Evolutionary conservation across 2,329 filamentous ascomycete species (phyloP).

Genomic region (Colletotrichum lentis): DNA sequence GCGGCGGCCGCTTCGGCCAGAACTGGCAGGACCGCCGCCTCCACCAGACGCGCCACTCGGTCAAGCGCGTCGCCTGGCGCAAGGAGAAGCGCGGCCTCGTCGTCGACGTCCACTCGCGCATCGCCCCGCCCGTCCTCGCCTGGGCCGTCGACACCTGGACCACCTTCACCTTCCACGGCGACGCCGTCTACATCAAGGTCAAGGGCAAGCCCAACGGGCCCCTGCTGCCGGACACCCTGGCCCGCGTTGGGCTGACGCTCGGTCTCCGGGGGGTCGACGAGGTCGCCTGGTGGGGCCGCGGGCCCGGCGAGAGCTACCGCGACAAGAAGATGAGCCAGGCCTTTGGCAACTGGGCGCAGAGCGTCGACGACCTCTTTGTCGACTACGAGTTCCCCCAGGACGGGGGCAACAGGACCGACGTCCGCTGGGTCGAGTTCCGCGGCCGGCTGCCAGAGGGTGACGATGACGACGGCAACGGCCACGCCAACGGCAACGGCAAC

Average conservation of each 20-base stretch:
- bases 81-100: slow-evolving; percentile 44
- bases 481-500: slow-evolving; percentile 39
- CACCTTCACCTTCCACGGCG: slow-evolving; percentile 63
- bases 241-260: slow-evolving; percentile 68
- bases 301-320: slow-evolving; percentile 70
- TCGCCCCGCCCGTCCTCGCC: slow-evolving; percentile 70
- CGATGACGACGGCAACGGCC: slow-evolving; percentile 18
- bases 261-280: slow-evolving; percentile 50
- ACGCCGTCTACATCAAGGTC: slow-evolving; percentile 59
- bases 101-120: slow-evolving; percentile 59
- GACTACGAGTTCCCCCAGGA: slow-evolving; percentile 76
- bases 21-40: slow-evolving; percentile 63
- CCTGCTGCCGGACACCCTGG: slow-evolving; percentile 64
- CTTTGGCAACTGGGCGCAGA: slow-evolving; percentile 61
- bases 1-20: slow-evolving; percentile 60
- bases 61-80: slow-evolving; percentile 48
- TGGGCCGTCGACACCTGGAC: slow-evolving; percentile 64
- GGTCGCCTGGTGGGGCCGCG: slow-evolving; percentile 72
- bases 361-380: slow-evolving; percentile 62
- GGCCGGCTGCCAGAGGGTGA: slow-evolving; percentile 41
- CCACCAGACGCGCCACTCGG: slow-evolving; percentile 56
- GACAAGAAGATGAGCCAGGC: slow-evolving; percentile 71
- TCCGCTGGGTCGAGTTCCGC: slow-evolving; percentile 64
- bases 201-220: slow-evolving; percentile 57
- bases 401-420: slow-evolving; percentile 69